Conservation (phyloP, 139 green algal genomes). For the Ulvella scutata region DNA sequence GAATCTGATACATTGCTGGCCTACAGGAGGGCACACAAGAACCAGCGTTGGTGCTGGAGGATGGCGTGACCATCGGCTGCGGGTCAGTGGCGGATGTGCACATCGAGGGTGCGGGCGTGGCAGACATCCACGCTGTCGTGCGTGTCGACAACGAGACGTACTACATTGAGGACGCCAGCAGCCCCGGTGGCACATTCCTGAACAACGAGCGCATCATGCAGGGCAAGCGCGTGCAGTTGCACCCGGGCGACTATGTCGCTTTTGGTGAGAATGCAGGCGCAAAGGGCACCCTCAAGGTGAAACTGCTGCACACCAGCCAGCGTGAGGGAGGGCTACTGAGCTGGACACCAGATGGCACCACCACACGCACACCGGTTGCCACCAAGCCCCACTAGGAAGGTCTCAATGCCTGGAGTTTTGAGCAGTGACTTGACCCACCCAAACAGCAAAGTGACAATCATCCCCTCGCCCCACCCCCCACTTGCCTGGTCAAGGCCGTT, state of each 20-base stretch:
- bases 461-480: too few species aligned
- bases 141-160: constrained; percentile 4
- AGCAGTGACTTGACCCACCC: too few species aligned
- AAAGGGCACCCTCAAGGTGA: constrained; percentile 27
- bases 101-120: neutral
- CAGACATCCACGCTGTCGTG: neutral
- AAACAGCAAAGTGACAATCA: too few species aligned
- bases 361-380: neutral
- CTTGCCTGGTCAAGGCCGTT: too few species aligned
- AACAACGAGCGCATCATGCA: constrained; percentile 30
- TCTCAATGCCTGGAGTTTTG: too few species aligned
- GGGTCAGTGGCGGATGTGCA: neutral
- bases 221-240: constrained; percentile 12
- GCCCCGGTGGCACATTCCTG: constrained; percentile 37
- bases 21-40: neutral
- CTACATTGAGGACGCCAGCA: constrained; percentile 28
- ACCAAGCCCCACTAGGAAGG: too few species aligned
- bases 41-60: neutral
- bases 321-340: neutral
- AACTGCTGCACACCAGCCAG: constrained; percentile 33
- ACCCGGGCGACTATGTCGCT: constrained; percentile 35
- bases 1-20: neutral
- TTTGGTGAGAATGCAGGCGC: constrained; percentile 26
- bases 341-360: neutral
- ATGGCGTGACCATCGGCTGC: neutral